phyloP scores from a whole-genome alignment of 1,284 basidiomycete species.

The Trichosporon ovoides region DNA sequence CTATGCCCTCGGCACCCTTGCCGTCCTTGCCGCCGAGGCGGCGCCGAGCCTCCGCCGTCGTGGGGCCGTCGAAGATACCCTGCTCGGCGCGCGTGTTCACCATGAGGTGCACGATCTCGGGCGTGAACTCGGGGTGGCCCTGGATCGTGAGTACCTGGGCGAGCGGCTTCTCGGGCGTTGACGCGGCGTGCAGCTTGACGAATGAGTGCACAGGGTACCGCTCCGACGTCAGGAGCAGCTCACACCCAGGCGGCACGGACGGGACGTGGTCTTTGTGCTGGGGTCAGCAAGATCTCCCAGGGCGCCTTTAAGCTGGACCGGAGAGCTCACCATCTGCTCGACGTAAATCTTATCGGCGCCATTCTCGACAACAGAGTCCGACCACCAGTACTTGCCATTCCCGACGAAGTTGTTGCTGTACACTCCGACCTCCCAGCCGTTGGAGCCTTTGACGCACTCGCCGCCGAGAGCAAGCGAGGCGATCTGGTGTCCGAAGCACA shows the following conservation, averaged over 20 bases:
- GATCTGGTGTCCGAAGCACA: slow-evolving; percentile 56
- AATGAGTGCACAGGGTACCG: slow-evolving; percentile 52
- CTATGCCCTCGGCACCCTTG: slow-evolving; percentile 49
- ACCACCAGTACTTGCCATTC: slow-evolving; percentile 48
- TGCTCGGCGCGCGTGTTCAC: slow-evolving; percentile 46
- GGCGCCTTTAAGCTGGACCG: too few relatives aligned
- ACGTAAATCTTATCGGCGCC: slow-evolving; percentile 33
- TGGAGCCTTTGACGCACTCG: slow-evolving; percentile 44
- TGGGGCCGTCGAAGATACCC: slow-evolving; percentile 48
- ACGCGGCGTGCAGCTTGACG: slow-evolving; percentile 47
- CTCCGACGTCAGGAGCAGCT: slow-evolving; percentile 48
- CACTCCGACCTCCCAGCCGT: slow-evolving; percentile 55
- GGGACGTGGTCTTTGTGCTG: slow-evolving; percentile 52
- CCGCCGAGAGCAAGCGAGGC: slow-evolving; percentile 52
- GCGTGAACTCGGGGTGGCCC: slow-evolving; percentile 55
- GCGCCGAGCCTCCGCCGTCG: slow-evolving; percentile 44
- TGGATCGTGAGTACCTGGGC: slow-evolving; percentile 50
- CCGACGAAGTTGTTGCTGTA: slow-evolving; percentile 48
- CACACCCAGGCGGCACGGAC: slow-evolving; percentile 48
- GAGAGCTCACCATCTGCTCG: slow-evolving; percentile 26
- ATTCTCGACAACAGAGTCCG: slow-evolving; percentile 39
- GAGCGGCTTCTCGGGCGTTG: slow-evolving; percentile 40
- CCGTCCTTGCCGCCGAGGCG: slow-evolving; percentile 50
- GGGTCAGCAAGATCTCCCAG: too few relatives aligned
- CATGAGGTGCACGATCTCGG: slow-evolving; percentile 51